Base-by-base conservation (phyloP, 2,329 filamentous ascomycete species). In the Pseudopithomyces chartarum region DNA sequence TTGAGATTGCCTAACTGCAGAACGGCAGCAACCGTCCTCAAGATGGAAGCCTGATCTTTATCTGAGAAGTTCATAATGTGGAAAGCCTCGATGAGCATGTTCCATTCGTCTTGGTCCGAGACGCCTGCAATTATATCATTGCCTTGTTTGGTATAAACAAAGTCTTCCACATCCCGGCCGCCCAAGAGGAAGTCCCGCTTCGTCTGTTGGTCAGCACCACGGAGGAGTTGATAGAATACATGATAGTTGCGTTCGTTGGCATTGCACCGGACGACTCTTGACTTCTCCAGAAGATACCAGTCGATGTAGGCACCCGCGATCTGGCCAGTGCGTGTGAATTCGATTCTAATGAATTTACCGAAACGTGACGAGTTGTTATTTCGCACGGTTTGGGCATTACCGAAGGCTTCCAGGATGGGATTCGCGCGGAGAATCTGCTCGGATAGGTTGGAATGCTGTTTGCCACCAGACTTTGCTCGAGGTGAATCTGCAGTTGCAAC, bases 341-440 rank as follows among this genome's bases (percentile, higher is more conserved):
- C 92, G 70, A 99, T 99, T 48, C 96, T 86, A 73, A 99, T 99
- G 70, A 99, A 99, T 76, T 99, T 99, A 72, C 95, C 95, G 70
- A 99, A 99, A 62, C 95, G 88, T 5, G 95, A 99, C 0, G 95
- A 99, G 74, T 99, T 99, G 79, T 99, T 95, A 76, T 99, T 99
- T 52, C 95, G 87, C 29, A 99, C 92, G 0, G 95, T 99, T 74
- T 99, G 96, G 1, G 95, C 95, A 72, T 99, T 99, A 58, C 96
- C 96, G 69, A 99, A 99, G 1, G 95, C 90, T 83, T 99, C 96
- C 2, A 99, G 85, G 47, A 99, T 99, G 0, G 95, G 95, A 73
- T 99, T 99, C 57, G 95, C 95, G 43, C 94, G 87, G 40, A 99
- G 81, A 34, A 99, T 99, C 77, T 99, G 96, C 66, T 97, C 92